Base-by-base conservation (phyloP, 169 alveolate genomes). In the Plasmodium inui region DNA sequence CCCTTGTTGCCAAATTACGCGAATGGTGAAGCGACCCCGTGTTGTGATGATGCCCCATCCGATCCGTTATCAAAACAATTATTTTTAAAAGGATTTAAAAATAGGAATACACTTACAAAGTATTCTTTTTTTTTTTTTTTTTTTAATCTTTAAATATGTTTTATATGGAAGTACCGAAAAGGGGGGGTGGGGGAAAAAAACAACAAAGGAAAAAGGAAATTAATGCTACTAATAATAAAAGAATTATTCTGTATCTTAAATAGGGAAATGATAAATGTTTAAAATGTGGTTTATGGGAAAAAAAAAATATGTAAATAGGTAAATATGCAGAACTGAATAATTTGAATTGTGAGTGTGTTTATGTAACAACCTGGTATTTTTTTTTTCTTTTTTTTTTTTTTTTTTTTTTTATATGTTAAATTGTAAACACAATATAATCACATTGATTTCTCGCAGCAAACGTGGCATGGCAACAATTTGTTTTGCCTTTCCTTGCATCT, bases 81-180 rank as follows among this genome's bases (percentile, higher is more conserved):
- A 83, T 83, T 71, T 83, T 41, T 83, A 83, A 71, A 83, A 61
- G 32, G 10, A 34, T 44, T 83, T 83, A 83, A 83, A 83, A 71
- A 83, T 83, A 70, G n/a, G 46, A 19, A 71, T 3, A 50, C 76
- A 83, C 37, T 83, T 83, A 83, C 26, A 32, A 44, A 83, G 14
- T 41, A 46, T 44, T 83, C 44, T 83, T 22, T 26, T 55, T 55
- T 8, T 53, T 55, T 55, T 8, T 53, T 55, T 55, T 55, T 55
- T 61, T 67, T 67, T 67, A 67, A 82, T 70, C 79, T 71, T 70
- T 67, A 83, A 70, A 44, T 57, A 61, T n/a, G 71, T 83, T 83
- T 34, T 70, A 67, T 83, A 83, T 41, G 32, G 39, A 14, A 81
- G 67, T 82, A 19, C 37, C 50, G 83, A 83, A 71, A 22, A 22